phyloP scores from a whole-genome alignment of 176 grass and related monocot genomes.

The Elaeis guineensis region DNA sequence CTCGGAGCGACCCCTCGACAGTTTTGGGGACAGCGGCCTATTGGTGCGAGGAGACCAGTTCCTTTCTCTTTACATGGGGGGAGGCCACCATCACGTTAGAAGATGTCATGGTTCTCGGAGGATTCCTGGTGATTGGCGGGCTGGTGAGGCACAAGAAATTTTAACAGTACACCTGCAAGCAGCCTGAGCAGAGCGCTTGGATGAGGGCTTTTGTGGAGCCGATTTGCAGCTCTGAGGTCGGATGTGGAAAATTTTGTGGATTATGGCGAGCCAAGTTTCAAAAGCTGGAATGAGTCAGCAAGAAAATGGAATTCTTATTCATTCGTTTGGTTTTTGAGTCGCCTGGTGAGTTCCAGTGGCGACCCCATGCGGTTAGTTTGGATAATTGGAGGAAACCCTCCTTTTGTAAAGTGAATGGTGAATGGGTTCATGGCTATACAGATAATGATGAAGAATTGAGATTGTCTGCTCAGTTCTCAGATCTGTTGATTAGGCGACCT shows the following conservation, averaged over 20 bases:
- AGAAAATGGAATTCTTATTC: slow-evolving; percentile 32
- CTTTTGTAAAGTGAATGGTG: slow-evolving; percentile 7
- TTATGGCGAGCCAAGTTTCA: slow-evolving; percentile 35
- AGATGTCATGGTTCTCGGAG: slow-evolving; percentile 50
- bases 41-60: slow-evolving; percentile 52
- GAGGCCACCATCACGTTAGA: slow-evolving; percentile 76
- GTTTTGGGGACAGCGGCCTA: slow-evolving; percentile 50
- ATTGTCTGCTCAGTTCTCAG: slow-evolving; percentile 52
- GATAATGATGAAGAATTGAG: slow-evolving; percentile 33
- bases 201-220: slow-evolving; percentile 67
- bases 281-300: slow-evolving; percentile 74
- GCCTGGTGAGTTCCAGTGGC: slow-evolving; percentile 41
- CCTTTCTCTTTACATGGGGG: slow-evolving; percentile 81
- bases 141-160: slow-evolving; percentile 51
- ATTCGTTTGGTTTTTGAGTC: slow-evolving; percentile 15
- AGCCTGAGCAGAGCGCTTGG: slow-evolving; percentile 83
- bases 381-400: slow-evolving; percentile 28
- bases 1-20: slow-evolving; percentile 40
- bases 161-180: slow-evolving; percentile 80
- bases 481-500: no score
- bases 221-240: slow-evolving; percentile 44
- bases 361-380: slow-evolving; percentile 19
- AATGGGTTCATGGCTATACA: slow-evolving; percentile 38
- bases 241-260: slow-evolving; percentile 31
- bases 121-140: slow-evolving; percentile 38